A percentile compares a stretch with the other conserved stretches of the same genome.
Conservation (phyloP, 2,329 filamentous ascomycete genomes). For the Penicillium aurantiogriseum region DNA sequence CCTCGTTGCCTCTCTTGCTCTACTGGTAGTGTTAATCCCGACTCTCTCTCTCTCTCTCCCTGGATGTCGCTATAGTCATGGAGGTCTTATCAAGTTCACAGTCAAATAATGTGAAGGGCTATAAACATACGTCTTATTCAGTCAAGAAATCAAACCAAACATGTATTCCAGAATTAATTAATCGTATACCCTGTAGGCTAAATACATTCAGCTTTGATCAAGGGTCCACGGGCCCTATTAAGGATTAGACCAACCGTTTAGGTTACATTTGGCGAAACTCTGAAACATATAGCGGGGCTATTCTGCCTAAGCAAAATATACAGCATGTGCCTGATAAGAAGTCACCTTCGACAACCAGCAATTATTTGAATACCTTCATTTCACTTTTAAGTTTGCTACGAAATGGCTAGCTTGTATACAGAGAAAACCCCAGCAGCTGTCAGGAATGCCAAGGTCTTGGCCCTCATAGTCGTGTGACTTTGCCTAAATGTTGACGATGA, state of each 20-base stretch:
- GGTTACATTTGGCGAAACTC: background rate
- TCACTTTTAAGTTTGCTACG: background rate
- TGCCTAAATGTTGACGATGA: background rate
- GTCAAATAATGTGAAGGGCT: background rate
- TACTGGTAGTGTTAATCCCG: background rate
- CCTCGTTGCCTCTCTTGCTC: background rate
- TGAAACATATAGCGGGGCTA: background rate
- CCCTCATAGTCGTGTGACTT: background rate
- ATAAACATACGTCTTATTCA: background rate
- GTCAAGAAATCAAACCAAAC: background rate
- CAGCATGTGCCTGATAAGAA: background rate
- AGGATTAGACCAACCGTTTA: background rate
- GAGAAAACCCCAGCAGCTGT: background rate
- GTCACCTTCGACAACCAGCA: background rate
- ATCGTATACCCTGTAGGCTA: background rate
- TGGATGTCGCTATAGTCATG: background rate
- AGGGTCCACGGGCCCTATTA: background rate
- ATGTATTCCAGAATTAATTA: background rate
- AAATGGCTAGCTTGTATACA: background rate
- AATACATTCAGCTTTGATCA: background rate
- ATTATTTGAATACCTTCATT: background rate
- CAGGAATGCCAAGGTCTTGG: background rate
- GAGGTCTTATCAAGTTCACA: background rate
- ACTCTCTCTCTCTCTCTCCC: no score
- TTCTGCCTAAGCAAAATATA: background rate